Conservation (phyloP, 1,284 basidiomycete species). For the Dichomitus squalens region DNA sequence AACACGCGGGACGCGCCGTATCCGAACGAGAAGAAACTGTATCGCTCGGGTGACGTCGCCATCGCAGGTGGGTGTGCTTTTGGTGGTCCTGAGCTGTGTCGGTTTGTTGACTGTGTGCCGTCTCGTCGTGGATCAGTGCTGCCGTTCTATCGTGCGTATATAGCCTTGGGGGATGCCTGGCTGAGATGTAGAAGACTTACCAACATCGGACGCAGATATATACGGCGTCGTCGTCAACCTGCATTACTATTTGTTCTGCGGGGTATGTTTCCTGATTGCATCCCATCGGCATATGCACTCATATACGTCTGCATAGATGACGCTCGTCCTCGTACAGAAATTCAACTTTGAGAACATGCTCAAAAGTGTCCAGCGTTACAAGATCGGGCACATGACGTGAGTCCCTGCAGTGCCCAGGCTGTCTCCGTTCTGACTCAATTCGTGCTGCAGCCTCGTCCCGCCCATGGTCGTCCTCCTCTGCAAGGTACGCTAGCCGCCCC, state of each 20-base stretch:
- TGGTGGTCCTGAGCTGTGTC: background rate
- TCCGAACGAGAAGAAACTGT: constrained; percentile 36
- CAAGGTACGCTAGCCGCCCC: constrained; percentile 47
- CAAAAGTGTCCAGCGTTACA: constrained; percentile 64
- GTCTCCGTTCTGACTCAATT: constrained; percentile 13
- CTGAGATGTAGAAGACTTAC: background rate
- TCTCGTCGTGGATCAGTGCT: constrained; percentile 25
- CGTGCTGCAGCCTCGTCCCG: constrained; percentile 54
- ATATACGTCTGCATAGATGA: constrained; percentile 24
- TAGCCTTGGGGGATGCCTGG: background rate
- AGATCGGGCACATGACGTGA: constrained; percentile 63
- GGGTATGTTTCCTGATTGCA: constrained; percentile 39
- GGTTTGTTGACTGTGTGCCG: background rate
- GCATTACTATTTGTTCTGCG: constrained; percentile 56
- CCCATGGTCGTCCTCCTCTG: constrained; percentile 56
- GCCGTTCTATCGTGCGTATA: constrained; percentile 38
- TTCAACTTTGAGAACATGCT: constrained; percentile 72
- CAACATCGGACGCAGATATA: constrained; percentile 50
- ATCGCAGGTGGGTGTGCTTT: constrained; percentile 34
- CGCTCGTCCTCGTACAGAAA: constrained; percentile 66
- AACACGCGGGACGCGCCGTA: constrained; percentile 26
- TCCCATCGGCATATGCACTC: background rate
- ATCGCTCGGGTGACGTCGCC: constrained; percentile 55
- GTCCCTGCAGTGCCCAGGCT: constrained; percentile 22
- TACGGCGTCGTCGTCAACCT: constrained; percentile 72